Evolutionary conservation across 371 early-diverging fungal species (phyloP).

Genomic region (Syncephalastrum monosporum): DNA sequence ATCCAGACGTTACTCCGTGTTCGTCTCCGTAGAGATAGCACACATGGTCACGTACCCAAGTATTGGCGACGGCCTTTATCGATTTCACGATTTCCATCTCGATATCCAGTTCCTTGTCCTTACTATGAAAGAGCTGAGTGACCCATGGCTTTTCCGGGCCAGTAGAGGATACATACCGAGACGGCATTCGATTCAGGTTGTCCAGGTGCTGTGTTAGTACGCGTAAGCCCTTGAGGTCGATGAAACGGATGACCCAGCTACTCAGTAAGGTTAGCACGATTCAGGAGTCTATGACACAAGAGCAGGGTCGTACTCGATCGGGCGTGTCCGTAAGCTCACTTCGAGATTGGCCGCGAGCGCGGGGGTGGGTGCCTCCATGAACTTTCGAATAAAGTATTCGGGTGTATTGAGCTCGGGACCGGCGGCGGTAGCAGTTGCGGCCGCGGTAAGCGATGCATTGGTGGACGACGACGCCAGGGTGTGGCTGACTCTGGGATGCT

Average conservation of each 20-base stretch:
- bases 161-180: slow-evolving; percentile 43
- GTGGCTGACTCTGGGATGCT: neutral
- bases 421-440: slow-evolving; percentile 18
- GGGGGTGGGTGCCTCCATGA: slow-evolving; percentile 48
- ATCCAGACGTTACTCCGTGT: too few species aligned
- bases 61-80: slow-evolving; percentile 67
- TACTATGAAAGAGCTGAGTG: slow-evolving; percentile 36
- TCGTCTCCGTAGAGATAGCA: too few species aligned
- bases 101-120: slow-evolving; percentile 56
- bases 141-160: slow-evolving; percentile 49
- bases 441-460: slow-evolving; percentile 7
- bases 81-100: slow-evolving; percentile 75
- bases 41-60: slow-evolving; percentile 31
- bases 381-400: slow-evolving; percentile 42
- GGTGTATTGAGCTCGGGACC: slow-evolving; percentile 34
- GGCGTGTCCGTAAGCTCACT: slow-evolving; percentile 44
- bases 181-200: slow-evolving; percentile 39
- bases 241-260: slow-evolving; percentile 58
- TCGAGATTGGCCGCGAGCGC: slow-evolving; percentile 38
- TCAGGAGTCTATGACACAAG: too few species aligned
- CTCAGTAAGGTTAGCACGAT: too few species aligned
- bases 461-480: slow-evolving; percentile 1
- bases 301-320: slow-evolving; percentile 33
- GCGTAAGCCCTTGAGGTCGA: slow-evolving; percentile 66
- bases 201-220: slow-evolving; percentile 57